These are phyloP conservation scores for Dryas octopetala DNA, from an alignment of 306 rosid species.

Conservation along the genomic window DNA sequence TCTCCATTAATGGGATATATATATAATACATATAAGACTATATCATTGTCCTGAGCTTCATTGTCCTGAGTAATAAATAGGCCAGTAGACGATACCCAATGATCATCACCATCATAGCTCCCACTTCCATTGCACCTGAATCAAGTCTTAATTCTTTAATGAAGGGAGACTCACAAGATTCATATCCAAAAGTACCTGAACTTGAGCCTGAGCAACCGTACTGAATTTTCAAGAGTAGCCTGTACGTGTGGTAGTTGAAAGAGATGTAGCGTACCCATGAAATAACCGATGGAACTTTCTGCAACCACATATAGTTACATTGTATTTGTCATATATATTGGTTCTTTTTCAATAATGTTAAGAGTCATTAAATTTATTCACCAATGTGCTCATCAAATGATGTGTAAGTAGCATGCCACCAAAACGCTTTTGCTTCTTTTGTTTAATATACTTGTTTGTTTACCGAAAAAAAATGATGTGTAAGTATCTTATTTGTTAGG, in stretches of 20 bases:
- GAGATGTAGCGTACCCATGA: constrained; percentile 90
- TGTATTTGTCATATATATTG: not conserved
- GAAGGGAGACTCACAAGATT: constrained; percentile 1
- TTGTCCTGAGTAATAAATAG: constrained; percentile 3
- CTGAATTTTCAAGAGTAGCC: constrained; percentile 83
- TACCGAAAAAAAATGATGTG: too few species aligned
- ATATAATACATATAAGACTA: not conserved
- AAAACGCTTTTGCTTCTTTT: too few species aligned
- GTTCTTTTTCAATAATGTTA: too few species aligned
- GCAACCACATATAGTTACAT: constrained; percentile 16
- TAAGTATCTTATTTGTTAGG: too few species aligned
- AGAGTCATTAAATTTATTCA: too few species aligned
- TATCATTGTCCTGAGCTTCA: constrained; percentile 18
- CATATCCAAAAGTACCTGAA: not conserved
- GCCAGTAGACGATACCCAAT: constrained; percentile 9
- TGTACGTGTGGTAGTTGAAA: constrained; percentile 95
- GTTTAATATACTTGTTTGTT: too few species aligned
- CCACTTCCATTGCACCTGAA: constrained; percentile 15
- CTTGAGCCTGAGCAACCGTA: constrained; percentile 29
- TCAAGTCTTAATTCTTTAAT: constrained; percentile 16
- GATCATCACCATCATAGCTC: constrained; percentile 22
- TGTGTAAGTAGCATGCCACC: too few species aligned
- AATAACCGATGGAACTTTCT: constrained; percentile 75
- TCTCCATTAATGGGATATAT: too few species aligned
- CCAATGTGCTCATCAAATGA: too few species aligned